Evolutionary conservation across 441 rosid species (phyloP), one percentile per base, ranked within the genome.

Genomic region (Cnidoscolus chayamansa): DNA sequence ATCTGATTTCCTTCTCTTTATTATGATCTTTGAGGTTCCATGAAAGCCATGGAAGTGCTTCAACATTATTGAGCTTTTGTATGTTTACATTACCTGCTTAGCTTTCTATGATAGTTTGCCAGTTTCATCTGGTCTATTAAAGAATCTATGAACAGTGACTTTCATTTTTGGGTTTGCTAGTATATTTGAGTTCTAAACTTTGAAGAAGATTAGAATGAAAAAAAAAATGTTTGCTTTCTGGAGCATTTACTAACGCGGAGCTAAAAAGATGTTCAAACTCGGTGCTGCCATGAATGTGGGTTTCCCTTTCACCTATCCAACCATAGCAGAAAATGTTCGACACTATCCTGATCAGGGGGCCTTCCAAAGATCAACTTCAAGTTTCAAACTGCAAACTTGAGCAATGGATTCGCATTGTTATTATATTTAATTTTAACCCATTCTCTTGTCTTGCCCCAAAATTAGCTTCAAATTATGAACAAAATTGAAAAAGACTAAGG

Each of bases 1-100:
- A 51, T 62, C 56, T 65, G 57, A 37, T 68, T 74, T 43, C 47
- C 31, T 71, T 66, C 19, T 66, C 19, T 71, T 54, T 64, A 70
- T 51, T 40, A 49, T 65, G 70, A 50, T 75, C 71, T 64, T 55
- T 60, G 72, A 77, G 77, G 62, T 72, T 75, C 73, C 73, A 45
- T 67, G 3, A 15, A 65, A 45, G 5, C 59, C 67, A 68, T 72
- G 67, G 32, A 66, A 64, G 40, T 67, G 67, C 37, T 64, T 57
- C 61, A 68, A 68, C 72, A 67, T 32, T 66, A 55, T 57, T 67
- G 61, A 58, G 50, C 16, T 37, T 62, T 53, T 65, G 32, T 63
- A 57, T 59, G 62, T 31, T 74, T 25, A 25, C 25, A 25, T 25
- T 11, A 37, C 13, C 40, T 43, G 9, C 20, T 32, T 60, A 53